Evolutionary conservation across 129 eudicot genomes (phyloP).

Genomic region (Saposhnikovia divaricata): DNA sequence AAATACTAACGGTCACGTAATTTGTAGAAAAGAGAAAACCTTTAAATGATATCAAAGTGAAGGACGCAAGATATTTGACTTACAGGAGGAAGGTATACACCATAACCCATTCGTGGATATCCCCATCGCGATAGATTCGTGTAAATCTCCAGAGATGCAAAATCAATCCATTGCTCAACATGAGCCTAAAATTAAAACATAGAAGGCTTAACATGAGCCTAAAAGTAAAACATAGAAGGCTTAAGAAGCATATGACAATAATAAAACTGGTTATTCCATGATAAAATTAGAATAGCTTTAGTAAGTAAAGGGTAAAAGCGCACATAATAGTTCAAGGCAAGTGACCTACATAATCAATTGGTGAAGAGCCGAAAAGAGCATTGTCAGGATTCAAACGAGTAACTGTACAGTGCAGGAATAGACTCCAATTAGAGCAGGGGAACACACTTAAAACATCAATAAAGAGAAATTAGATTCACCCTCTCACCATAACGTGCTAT

Average conservation of each 20-base stretch:
- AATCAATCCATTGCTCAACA: constrained; percentile 69
- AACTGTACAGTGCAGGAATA: constrained; percentile 39
- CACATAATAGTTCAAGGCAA: background rate
- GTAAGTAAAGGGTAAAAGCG: background rate
- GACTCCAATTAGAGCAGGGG: background rate
- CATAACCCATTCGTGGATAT: constrained; percentile 44
- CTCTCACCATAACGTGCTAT: constrained; percentile 83
- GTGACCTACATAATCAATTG: constrained; percentile 58
- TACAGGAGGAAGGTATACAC: constrained; percentile 40
- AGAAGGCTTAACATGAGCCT: constrained; percentile 36
- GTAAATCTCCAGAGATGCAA: constrained; percentile 53
- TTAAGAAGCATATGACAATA: background rate
- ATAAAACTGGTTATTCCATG: background rate
- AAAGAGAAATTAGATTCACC: constrained; percentile 25
- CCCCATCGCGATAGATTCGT: constrained; percentile 28
- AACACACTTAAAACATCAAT: background rate
- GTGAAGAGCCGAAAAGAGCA: constrained; percentile 56
- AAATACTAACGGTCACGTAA: background rate
- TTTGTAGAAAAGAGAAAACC: background rate
- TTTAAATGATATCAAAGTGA: no score
- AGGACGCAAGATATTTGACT: background rate
- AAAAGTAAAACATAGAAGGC: background rate
- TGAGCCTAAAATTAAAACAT: constrained; percentile 32
- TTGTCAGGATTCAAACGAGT: constrained; percentile 38
- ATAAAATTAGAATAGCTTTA: background rate